Evolutionary conservation across 352 stramenopile genomes (phyloP), one percentile per base, ranked within the genome.

Genomic region (Lagenidium sp.): DNA sequence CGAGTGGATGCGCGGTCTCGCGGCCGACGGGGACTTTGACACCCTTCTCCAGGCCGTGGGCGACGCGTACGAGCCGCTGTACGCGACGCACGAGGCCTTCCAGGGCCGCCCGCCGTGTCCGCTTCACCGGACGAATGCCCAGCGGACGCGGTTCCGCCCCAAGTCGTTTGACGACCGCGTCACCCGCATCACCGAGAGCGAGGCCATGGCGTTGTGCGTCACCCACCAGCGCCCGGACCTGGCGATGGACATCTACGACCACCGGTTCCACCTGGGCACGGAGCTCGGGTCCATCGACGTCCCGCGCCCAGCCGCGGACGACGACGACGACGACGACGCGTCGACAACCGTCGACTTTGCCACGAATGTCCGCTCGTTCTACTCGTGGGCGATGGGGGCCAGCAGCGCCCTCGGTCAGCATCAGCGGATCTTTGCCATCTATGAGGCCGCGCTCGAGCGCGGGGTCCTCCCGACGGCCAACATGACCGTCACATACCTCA

Each of bases 51-150:
- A 80, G 39, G 55, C 53, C 35, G 68, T 83, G 12, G 53, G 48
- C 20, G 73, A 86, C 36, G 83, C 70, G 47, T 86, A 86, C 57
- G 63, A 62, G 18, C 73, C 69, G 19, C 43, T 83, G 22, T 86
- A 86, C 29, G 34, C 41, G 16, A 47, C 39, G 7, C 61, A 78
- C 37, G 48, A 46, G 6, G 10, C 51, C 32, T 44, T 67, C 1
- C 18, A 12, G 21, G 25, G 24, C 22, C 47, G 36, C 23, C 15
- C 40, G 23, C 37, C 65, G 12, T 35, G 18, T 4, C 35, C 41
- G 20, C 8, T 36, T 19, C 21, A 60, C 29, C 50, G 19, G 3
- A 49, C 51, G 11, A 22, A 47, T 16, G 58, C 59, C 10, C 54
- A 63, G 31, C 73, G 49, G 50, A 71, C 81, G 41, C 35, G 36